A percentile compares a stretch with the other conserved stretches of the same genome.
Evolutionary conservation across 768 basidiomycete species (phyloP).

Genomic region (Myochromella boudieri): DNA sequence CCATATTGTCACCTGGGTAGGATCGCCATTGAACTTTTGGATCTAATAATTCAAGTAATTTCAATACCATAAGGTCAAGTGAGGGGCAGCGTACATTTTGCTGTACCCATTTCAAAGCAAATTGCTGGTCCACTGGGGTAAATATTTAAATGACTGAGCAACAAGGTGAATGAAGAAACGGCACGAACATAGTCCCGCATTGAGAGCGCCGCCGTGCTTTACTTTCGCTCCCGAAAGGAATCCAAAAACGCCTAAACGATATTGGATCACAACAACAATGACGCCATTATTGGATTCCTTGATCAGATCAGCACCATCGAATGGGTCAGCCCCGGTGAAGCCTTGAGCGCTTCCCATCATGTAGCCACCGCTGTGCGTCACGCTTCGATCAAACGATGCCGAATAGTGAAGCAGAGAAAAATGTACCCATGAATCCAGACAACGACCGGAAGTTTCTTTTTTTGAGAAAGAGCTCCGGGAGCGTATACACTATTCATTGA

Average conservation of each 20-base stretch:
- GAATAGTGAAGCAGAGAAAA: neutral
- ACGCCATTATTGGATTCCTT: constrained; percentile 15
- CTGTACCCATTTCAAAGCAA: constrained; percentile 25
- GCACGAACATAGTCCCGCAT: constrained; percentile 30
- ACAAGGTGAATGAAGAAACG: neutral
- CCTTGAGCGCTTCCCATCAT: neutral
- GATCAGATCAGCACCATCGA: constrained; percentile 19
- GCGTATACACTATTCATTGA: constrained; percentile 29
- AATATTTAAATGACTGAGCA: neutral
- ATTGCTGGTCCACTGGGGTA: constrained; percentile 24
- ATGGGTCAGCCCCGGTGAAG: neutral
- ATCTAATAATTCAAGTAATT: constrained; percentile 11
- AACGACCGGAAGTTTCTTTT: constrained; percentile 34
- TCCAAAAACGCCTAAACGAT: constrained; percentile 27
- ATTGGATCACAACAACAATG: constrained; percentile 25
- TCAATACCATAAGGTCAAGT: neutral
- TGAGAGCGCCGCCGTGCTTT: constrained; percentile 29
- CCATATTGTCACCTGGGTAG: constrained; percentile 26
- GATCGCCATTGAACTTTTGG: constrained; percentile 24
- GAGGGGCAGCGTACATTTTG: constrained; percentile 12
- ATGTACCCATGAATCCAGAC: constrained; percentile 43
- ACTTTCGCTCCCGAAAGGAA: constrained; percentile 32
- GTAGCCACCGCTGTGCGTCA: constrained; percentile 10
- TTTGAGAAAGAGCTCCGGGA: constrained; percentile 27
- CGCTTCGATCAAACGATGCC: neutral